Evolutionary conservation across 805 yeast species (phyloP), one percentile per base, ranked within the genome.

Genomic region (Yamadazyma insecticola): DNA sequence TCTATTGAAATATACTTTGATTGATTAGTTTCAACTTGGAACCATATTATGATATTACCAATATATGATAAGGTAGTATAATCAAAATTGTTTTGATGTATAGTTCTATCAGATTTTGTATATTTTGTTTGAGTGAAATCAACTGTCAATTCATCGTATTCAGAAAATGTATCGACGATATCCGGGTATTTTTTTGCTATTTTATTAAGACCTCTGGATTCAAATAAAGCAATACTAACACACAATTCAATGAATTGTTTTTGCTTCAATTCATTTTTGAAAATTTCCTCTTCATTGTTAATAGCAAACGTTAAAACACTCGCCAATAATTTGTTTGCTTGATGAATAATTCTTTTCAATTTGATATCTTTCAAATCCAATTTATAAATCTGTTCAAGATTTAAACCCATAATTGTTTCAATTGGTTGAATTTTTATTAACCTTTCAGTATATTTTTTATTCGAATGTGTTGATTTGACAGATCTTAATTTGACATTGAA

Each of bases 41-140:
- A 21, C 70, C 70, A 63, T 13, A 63, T 48, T 17, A 63, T 38
- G 16, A 62, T 57, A 40, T 59, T 57, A 4, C 70, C 70, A 22
- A 60, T 45, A 42, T 57, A 55, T 3, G 65, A 45, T 21, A 63
- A 50, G 9, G 59, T 63, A 4, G 62, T 45, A 39, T 63, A 63
- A 40, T 63, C 69, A 28, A 62, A 53, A 34, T 48, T 41, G 41
- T 62, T 62, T 28, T 51, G 49, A 39, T 62, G 67, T 6, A 53
- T 48, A 16, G 48, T 41, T 36, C 50, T 59, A 30, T 42, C 54
- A n/a, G 67, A 57, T 10, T 51, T 51, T 2, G 69, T 63, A 17
- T 53, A 37, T 37, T 48, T 48, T 5, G 67, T 57, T 3, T 57
- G 39, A 8, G 62, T 60, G 18, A 47, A 50, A n/a, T 47, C 47